Evolutionary conservation across 2,329 filamentous ascomycete species (phyloP).

Genomic region (Cordyceps fumosorosea): DNA sequence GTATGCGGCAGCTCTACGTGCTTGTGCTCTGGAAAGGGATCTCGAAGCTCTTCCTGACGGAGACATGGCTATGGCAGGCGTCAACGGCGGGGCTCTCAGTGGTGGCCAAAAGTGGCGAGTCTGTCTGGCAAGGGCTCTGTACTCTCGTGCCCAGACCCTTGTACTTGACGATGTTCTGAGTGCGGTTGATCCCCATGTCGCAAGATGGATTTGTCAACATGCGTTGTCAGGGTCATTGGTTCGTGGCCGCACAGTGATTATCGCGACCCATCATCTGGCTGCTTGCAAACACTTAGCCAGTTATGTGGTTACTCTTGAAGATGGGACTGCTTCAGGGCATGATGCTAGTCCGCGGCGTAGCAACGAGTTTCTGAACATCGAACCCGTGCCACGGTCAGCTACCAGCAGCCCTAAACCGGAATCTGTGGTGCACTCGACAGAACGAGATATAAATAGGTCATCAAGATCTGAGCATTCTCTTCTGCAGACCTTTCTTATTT

Average conservation of each 20-base stretch:
- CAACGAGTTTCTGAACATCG: background rate
- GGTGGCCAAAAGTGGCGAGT: slow-evolving; percentile 71
- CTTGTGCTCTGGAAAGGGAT: slow-evolving; percentile 63
- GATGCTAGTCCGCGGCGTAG: background rate
- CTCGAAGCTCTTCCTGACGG: slow-evolving; percentile 63
- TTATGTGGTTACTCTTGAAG: slow-evolving; percentile 8
- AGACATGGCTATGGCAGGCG: slow-evolving; percentile 66
- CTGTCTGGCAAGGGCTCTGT: slow-evolving; percentile 65
- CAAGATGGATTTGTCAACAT: slow-evolving; percentile 12
- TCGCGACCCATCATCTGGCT: slow-evolving; percentile 14
- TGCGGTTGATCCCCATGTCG: slow-evolving; percentile 59
- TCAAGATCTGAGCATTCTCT: background rate
- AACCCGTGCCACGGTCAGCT: background rate
- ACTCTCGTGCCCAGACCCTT: slow-evolving; percentile 62
- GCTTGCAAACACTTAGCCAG: slow-evolving; percentile 3
- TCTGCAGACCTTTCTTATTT: background rate
- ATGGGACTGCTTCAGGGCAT: slow-evolving; percentile 1
- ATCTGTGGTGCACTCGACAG: background rate
- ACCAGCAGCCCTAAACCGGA: background rate
- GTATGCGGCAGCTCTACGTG: slow-evolving; percentile 58
- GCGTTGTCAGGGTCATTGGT: slow-evolving; percentile 9
- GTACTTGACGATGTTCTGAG: slow-evolving; percentile 72
- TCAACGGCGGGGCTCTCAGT: slow-evolving; percentile 68
- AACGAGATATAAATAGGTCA: background rate
- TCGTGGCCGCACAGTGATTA: slow-evolving; percentile 13